Evolutionary conservation across 495 filamentous ascomycete genomes (phyloP).

Genomic region (Aspergillus egyptiacus): DNA sequence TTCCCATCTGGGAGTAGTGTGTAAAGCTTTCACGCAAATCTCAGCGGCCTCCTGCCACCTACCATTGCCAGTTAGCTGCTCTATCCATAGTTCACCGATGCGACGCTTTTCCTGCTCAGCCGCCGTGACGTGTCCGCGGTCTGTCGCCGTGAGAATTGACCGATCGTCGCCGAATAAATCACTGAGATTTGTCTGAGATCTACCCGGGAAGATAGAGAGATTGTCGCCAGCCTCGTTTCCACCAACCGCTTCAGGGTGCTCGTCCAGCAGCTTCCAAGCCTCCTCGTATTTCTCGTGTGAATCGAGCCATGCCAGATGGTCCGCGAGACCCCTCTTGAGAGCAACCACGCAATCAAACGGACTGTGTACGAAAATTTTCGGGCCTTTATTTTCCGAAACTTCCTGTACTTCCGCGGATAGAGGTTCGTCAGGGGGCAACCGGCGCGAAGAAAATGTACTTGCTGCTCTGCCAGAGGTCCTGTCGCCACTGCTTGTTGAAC

Average conservation of each 20-base stretch:
- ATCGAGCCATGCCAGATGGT: slow-evolving; percentile 80
- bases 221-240: slow-evolving; percentile 46
- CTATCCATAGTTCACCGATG: slow-evolving; percentile 88
- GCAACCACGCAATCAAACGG: slow-evolving; percentile 91
- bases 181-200: slow-evolving; percentile 50
- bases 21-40: slow-evolving; percentile 72
- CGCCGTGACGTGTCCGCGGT: slow-evolving; percentile 45
- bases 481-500: slow-evolving; percentile 58
- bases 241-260: slow-evolving; percentile 58
- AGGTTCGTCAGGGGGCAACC: slow-evolving; percentile 23
- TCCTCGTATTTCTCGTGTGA: slow-evolving; percentile 71
- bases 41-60: slow-evolving; percentile 75
- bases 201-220: slow-evolving; percentile 47
- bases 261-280: slow-evolving; percentile 82
- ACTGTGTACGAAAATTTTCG: slow-evolving; percentile 93
- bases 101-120: slow-evolving; percentile 85
- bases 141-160: slow-evolving; percentile 50
- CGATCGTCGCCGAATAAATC: slow-evolving; percentile 76
- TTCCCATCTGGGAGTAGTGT: slow-evolving; percentile 79
- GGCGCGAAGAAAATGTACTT: slow-evolving; percentile 37
- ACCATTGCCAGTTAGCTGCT: slow-evolving; percentile 64
- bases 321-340: slow-evolving; percentile 73
- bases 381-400: slow-evolving; percentile 53
- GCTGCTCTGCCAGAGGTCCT: slow-evolving; percentile 42
- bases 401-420: slow-evolving; percentile 40